Percentiles rank a stretch among this genome's conserved stretches.
Conservation (phyloP, 2,329 filamentous ascomycete species). For the Hypomyces rosellus region DNA sequence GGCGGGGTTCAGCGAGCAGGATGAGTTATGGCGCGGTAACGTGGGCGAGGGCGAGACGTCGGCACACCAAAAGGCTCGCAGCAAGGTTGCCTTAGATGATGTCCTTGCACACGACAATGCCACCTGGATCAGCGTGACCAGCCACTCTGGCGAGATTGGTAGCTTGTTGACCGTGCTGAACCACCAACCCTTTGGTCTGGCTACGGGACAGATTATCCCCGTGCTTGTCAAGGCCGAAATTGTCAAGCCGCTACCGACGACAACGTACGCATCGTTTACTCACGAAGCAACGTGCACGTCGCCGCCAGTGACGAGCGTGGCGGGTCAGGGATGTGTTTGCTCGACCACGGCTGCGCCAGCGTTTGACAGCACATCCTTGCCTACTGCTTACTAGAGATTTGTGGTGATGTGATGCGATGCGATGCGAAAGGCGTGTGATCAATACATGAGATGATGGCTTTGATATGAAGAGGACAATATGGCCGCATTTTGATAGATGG, state of each 20-base stretch:
- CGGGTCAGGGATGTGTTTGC: conserved; percentile 37
- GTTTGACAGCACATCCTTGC: no score
- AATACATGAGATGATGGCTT: no score
- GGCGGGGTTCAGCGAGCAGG: conserved; percentile 51
- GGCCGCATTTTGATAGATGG: no score
- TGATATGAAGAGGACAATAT: no score
- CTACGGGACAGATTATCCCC: conserved; percentile 63
- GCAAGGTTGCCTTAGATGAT: conserved; percentile 47
- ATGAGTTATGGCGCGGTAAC: conserved; percentile 38
- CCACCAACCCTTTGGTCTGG: conserved; percentile 55
- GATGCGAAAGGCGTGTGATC: no score
- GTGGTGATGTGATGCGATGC: no score
- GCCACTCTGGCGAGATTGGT: conserved; percentile 52
- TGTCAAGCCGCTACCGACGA: conserved; percentile 23
- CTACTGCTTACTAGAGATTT: no score
- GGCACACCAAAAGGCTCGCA: conserved; percentile 43
- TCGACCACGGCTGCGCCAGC: conserved; percentile 4
- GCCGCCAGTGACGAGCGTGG: conserved; percentile 38
- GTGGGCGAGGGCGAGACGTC: conserved; percentile 37
- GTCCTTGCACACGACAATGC: conserved; percentile 47
- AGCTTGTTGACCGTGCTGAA: conserved; percentile 48
- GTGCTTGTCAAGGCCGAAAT: conserved; percentile 57
- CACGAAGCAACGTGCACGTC: conserved; percentile 37
- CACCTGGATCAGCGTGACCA: conserved; percentile 54
- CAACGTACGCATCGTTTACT: conserved; percentile 29